Evolutionary conservation across 208 protist species (phyloP).

Genomic region (Trypanosoma scelopori): DNA sequence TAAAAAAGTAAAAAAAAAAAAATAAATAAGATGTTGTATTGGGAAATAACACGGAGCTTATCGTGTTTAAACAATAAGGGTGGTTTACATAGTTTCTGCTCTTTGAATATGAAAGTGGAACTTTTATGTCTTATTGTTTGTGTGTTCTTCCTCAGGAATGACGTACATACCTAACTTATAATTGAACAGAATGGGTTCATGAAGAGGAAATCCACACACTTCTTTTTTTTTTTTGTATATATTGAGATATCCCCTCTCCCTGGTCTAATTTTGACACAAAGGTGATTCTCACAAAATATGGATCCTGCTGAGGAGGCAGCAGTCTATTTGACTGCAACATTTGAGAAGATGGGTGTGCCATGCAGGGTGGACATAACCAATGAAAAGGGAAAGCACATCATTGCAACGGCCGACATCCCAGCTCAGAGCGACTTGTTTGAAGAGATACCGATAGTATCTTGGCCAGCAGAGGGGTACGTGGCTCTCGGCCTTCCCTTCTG

Average conservation of each 20-base stretch:
- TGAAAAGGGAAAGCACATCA: conserved; percentile 69
- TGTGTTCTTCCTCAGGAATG: not conserved
- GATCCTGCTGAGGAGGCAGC: conserved; percentile 56
- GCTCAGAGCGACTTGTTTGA: conserved; percentile 53
- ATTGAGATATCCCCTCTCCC: conserved; percentile 2
- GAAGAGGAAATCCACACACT: not conserved
- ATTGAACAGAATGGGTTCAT: too few species aligned
- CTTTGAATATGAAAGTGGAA: not conserved
- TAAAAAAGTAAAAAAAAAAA: not conserved
- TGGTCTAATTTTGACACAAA: not conserved
- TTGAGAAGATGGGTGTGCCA: conserved; percentile 53
- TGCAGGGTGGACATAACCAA: conserved; percentile 44
- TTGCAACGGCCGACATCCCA: conserved; percentile 42
- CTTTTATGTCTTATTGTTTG: not conserved
- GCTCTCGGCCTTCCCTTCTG: conserved; percentile 51
- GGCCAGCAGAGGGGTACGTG: conserved; percentile 48
- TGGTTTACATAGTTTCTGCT: not conserved
- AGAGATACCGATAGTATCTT: conserved; percentile 74
- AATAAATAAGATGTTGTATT: conserved; percentile 3
- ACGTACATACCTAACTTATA: too few species aligned
- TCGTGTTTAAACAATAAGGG: not conserved
- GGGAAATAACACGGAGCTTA: too few species aligned
- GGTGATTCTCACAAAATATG: conserved; percentile 15
- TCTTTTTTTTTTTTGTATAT: conserved; percentile 18
- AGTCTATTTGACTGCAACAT: conserved; percentile 52